Evolutionary conservation across 2,329 filamentous ascomycete genomes (phyloP), one percentile per base, ranked within the genome.

Genomic region (Colletotrichum tabaci): DNA sequence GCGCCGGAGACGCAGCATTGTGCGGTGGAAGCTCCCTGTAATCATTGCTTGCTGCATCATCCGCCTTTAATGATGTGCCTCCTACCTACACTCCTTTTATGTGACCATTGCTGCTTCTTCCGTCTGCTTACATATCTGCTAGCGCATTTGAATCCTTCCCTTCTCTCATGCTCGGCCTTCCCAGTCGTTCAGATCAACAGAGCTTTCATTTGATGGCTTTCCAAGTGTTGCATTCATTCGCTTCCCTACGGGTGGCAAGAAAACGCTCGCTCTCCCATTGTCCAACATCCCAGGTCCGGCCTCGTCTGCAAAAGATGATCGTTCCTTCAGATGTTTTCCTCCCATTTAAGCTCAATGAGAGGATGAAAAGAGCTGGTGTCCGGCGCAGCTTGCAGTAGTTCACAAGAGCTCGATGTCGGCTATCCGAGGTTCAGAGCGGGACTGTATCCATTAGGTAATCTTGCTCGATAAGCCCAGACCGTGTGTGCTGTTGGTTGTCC

Each of bases 381-480:
- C 58, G 21, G 26, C 30, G n/a, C 7, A 61, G 16, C 46, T 50
- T 49, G n/a, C 26, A 40, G n/a, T 53, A 35, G 15, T 30, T 52
- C 21, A 23, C 47, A 46, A 55, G n/a, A 44, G 21, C 60, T 16
- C 35, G 12, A 65, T 40, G n/a, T 63, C 64, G 64, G 68, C 62
- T 71, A 68, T 67, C 64, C 44, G 58, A 71, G 57, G 68, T 52
- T 57, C 38, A 63, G 50, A 62, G 38, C 16, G 56, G 49, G 46
- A 26, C n/a, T 38, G 35, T 9, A 38, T 38, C 12, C 13, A 38
- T 71, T 63, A 71, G 7, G 46, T 63, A 63, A 68, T 58, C 58
- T 30, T 4, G 5, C 4, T 26, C 35, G 52, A 63, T 68, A 55
- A 57, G 44, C 26, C 9, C 26, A 23, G 62, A 57, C 67, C 47